These are phyloP conservation scores for Blastocystis sp. DNA, from an alignment of 352 stramenopile species.

Conservation along the genomic window DNA sequence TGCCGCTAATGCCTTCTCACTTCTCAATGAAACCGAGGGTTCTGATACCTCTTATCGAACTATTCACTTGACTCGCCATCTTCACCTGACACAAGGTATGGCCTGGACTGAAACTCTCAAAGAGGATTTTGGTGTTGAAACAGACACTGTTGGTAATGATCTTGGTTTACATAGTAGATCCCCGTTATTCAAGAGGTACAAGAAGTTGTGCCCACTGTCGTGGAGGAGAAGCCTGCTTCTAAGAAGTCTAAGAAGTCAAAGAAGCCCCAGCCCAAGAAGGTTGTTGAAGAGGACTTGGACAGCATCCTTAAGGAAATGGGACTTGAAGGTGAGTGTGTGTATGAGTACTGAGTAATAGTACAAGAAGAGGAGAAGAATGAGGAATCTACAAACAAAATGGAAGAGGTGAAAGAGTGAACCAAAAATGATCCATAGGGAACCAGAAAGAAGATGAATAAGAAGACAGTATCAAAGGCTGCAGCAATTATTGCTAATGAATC, in stretches of 20 bases:
- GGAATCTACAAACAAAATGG: not conserved
- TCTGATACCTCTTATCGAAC: slow-evolving; percentile 56
- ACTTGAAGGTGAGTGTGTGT: not conserved
- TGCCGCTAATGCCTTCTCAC: slow-evolving; percentile 29
- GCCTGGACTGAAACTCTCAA: slow-evolving; percentile 42
- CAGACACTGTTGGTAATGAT: not conserved
- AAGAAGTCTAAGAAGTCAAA: slow-evolving; percentile 54
- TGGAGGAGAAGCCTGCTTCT: not conserved
- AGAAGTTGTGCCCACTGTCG: not conserved
- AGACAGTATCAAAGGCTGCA: slow-evolving; percentile 19
- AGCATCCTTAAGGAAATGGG: slow-evolving; percentile 45
- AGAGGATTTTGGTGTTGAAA: slow-evolving; percentile 17
- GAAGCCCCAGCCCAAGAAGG: slow-evolving; percentile 14
- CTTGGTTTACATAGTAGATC: not conserved
- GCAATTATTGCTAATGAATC: slow-evolving; percentile 36
- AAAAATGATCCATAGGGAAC: not conserved
- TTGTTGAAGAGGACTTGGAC: slow-evolving; percentile 13
- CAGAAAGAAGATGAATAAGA: not conserved
- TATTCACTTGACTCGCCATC: slow-evolving; percentile 12
- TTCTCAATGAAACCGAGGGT: slow-evolving; percentile 47
- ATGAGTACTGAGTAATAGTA: not conserved
- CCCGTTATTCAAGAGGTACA: not conserved
- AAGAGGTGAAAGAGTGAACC: not conserved
- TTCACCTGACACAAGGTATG: slow-evolving; percentile 25
- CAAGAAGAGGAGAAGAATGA: slow-evolving; percentile 7